Evolutionary conservation across 768 basidiomycete species (phyloP), one percentile per base, ranked within the genome.

Genomic region (Lentinula guzmanii): DNA sequence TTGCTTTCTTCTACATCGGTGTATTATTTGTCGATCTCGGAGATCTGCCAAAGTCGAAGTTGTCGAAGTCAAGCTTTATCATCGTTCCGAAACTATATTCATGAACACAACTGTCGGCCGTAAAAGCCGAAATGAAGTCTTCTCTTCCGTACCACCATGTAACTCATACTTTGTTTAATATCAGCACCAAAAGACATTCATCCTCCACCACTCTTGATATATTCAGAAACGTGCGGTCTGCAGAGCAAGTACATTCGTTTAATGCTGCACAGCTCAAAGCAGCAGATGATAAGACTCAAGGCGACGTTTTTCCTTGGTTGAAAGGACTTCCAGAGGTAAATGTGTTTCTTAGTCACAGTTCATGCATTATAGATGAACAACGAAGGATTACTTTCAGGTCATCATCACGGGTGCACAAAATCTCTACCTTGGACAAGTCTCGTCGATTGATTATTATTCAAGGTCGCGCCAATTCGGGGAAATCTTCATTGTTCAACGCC

Each of bases 381-480:
- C 39, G 16, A 39, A 39, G 13, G 28, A 28, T 4, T 16, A 10
- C 4, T 42, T 8, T 33, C 41, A 56, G 55, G 55, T 56, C 18
- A 45, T 56, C 21, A 11, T 56, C 5, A 56, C 55, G 11, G 55
- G 55, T 56, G 41, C 39, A 37, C 15, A 24, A 21, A 10, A 35
- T n/a, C 18, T 41, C 10, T 18, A 18, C 9, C 3, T 8, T 39
- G 4, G 7, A 6, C 3, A 41, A 41, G 18, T 41, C 34, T 41
- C 9, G 37, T 43, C 41, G 9, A 9, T 28, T 11, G 15, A 56
- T 43, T 16, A 6, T 28, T 16, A 39, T 21, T 16, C 3, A 56
- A 89, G 90, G 90, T 18, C 85, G 90, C 62, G 89, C 90, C 2
- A 92, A 92, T 67, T 85, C 79, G 24, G 90, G 90, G 31, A 92